phyloP scores from a whole-genome alignment of 371 early-diverging fungal species.

The Mortierella sp. region DNA sequence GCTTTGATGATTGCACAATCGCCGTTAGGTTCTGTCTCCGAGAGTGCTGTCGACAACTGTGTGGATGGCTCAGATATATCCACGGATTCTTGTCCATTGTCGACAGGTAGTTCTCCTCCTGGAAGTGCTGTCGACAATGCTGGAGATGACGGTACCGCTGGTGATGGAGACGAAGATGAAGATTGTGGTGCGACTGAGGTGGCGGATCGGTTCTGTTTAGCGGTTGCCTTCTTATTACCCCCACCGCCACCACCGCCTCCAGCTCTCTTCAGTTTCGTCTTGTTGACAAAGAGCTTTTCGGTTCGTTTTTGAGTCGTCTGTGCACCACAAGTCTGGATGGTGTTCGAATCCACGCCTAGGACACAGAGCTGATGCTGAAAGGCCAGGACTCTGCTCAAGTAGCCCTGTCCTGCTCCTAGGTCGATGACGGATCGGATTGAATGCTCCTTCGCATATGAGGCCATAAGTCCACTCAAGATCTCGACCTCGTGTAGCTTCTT shows the following conservation, averaged over 20 bases:
- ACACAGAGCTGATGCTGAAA: slow-evolving; percentile 77
- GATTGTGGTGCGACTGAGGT: background rate
- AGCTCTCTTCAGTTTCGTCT: slow-evolving; percentile 29
- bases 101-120: no score
- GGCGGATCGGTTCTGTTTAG: slow-evolving; percentile 8
- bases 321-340: slow-evolving; percentile 85
- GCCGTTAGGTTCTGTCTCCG: background rate
- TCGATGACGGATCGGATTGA: slow-evolving; percentile 67
- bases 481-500: slow-evolving; percentile 84
- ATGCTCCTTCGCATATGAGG: slow-evolving; percentile 59
- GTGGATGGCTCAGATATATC: no score
- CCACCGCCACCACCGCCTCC: slow-evolving; percentile 5
- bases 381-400: slow-evolving; percentile 79
- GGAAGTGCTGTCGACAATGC: slow-evolving; percentile 7
- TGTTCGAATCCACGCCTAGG: slow-evolving; percentile 83
- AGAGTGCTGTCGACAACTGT: no score
- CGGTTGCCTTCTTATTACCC: slow-evolving; percentile 8
- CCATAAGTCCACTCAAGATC: slow-evolving; percentile 66
- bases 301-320: slow-evolving; percentile 70
- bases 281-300: slow-evolving; percentile 54
- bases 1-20: background rate
- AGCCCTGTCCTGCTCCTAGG: slow-evolving; percentile 83
- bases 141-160: slow-evolving; percentile 1
- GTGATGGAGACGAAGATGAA: background rate
- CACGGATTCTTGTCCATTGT: no score